Conservation (phyloP, 768 basidiomycete genomes). For the Cystofilobasidium ferigula region DNA sequence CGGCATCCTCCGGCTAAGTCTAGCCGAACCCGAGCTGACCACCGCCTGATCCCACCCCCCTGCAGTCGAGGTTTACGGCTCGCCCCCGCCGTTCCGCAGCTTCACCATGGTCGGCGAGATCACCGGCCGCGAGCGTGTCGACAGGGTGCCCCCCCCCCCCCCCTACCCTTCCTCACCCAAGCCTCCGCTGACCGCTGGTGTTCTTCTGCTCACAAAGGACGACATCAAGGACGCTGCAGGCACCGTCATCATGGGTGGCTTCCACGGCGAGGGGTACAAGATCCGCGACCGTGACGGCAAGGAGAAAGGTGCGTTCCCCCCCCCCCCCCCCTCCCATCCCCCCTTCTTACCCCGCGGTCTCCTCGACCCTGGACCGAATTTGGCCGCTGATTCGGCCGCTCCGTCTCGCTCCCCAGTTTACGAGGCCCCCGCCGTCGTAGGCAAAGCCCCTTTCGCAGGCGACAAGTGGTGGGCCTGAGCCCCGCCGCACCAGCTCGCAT, state of each 20-base stretch:
- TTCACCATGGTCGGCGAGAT: slow-evolving; percentile 4
- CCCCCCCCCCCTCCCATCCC: too few relatives aligned
- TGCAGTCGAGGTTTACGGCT: slow-evolving; percentile 7
- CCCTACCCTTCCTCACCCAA: background rate
- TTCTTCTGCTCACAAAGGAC: background rate
- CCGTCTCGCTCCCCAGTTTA: background rate
- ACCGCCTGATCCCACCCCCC: background rate
- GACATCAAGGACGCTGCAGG: background rate
- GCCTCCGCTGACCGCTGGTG: too few relatives aligned
- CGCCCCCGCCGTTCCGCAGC: background rate
- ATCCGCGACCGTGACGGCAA: background rate
- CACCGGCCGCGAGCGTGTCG: background rate
- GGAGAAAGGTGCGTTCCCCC: background rate
- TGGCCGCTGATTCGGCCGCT: too few relatives aligned
- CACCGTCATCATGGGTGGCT: background rate
- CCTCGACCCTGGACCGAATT: too few relatives aligned
- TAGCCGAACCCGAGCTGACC: background rate
- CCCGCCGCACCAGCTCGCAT: too few relatives aligned
- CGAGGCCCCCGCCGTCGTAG: background rate
- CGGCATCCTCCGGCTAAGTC: too few relatives aligned
- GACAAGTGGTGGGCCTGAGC: background rate
- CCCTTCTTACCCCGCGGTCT: background rate
- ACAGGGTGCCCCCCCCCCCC: background rate
- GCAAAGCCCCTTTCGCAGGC: background rate
- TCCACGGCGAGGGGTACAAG: background rate